Evolutionary conservation across 148 eudicot genomes (phyloP).

Genomic region (Euryodendron excelsum): DNA sequence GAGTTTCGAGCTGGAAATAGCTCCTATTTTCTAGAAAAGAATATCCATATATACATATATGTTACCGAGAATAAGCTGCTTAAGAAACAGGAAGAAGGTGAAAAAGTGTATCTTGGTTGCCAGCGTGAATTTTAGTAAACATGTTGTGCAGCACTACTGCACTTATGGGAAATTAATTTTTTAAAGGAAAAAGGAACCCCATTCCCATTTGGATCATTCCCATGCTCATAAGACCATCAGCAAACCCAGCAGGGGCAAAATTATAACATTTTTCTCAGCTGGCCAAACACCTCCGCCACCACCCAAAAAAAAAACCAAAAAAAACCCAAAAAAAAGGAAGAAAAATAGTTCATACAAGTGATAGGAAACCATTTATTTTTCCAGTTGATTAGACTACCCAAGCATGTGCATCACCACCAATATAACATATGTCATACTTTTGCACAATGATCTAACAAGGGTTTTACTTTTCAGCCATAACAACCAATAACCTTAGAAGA

Average conservation of each 20-base stretch:
- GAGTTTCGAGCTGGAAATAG: background rate
- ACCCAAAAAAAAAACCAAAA: too few species aligned
- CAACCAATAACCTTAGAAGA: too few species aligned
- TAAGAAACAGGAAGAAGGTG: background rate
- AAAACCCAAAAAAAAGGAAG: background rate
- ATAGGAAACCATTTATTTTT: too few species aligned
- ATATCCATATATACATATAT: background rate
- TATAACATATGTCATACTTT: too few species aligned
- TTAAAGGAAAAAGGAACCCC: background rate
- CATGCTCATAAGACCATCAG: background rate
- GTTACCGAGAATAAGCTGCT: background rate
- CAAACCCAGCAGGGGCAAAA: conserved; percentile 4
- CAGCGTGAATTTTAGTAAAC: background rate
- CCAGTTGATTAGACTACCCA: too few species aligned
- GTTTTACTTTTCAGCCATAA: too few species aligned
- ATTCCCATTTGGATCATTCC: background rate
- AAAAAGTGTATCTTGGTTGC: background rate
- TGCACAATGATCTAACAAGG: too few species aligned
- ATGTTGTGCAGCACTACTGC: background rate
- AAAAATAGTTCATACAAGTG: too few species aligned
- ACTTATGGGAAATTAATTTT: background rate
- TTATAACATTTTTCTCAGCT: background rate
- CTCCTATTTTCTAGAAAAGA: background rate
- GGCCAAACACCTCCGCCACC: too few species aligned
- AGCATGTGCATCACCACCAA: background rate